Base-by-base conservation (phyloP, 2,329 filamentous ascomycete species). In the Paraconiothyrium sp. region DNA sequence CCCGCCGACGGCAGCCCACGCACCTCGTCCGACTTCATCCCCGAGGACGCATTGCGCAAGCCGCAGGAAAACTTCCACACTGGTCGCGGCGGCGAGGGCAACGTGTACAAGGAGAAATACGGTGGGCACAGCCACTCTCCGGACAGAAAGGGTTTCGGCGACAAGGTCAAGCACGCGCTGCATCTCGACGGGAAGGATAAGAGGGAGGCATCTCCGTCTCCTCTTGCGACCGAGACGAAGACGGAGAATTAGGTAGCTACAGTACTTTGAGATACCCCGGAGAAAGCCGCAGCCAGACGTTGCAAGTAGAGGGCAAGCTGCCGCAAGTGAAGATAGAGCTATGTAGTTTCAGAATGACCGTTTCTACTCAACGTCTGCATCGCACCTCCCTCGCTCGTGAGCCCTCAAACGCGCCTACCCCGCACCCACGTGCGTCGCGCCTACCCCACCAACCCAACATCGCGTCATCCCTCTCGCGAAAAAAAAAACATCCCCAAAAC, bases 81-180 rank as follows among this genome's bases (percentile, higher is more conserved):
- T 8, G 82, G 82, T n/a, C 77, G 82, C 20, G 82, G 82, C 34
- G 82, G 82, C 13, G 77, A 75, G 39, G 82, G 82, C 32, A 84
- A 84, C 65, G 76, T 82, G 20, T 77, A 84, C 68, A 80, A 78
- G 67, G 82, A 83, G 60, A 82, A 82, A 67, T 82, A 81, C 60
- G 80, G 80, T 37, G 81, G 81, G n/a, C 81, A 84, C 62, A 78
- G 73, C 61, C 69, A 75, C 34, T 70, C 69, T 44, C 72, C 76
- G 37, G 73, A 78, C n/a, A 68, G 66, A 55, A 76, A 80, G 65
- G 76, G 77, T 32, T 41, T 82, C 35, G 64, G 77, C 58, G 81
- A 82, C 20, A 83, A 83, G 76, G 76, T 79, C 57, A 84, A 84
- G 76, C 72, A 80, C 20, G 71, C 70, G 20, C 71, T 81, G 27